Evolutionary conservation across 192 early-diverging fungal species (phyloP).

Genomic region (Powellomyces hirtus): DNA sequence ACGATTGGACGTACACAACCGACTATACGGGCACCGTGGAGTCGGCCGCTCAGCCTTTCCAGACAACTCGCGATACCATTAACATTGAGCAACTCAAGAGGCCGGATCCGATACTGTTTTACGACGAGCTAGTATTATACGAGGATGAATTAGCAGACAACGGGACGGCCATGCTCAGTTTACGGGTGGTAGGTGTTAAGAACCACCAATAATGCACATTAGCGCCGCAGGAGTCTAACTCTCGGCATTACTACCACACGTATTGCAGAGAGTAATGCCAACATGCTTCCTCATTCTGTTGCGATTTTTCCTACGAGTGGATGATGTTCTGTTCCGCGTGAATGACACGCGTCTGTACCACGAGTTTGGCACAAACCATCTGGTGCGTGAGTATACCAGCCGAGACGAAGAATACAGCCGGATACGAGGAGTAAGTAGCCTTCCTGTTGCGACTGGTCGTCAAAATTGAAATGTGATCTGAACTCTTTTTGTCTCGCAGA

Average conservation of each 20-base stretch:
- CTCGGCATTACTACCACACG: too few relatives aligned
- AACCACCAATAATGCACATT: too few relatives aligned
- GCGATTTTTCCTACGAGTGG: slow-evolving; percentile 90
- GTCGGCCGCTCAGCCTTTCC: not conserved
- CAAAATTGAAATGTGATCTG: not conserved
- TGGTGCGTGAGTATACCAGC: slow-evolving; percentile 71
- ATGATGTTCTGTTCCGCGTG: slow-evolving; percentile 88
- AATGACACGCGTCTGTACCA: slow-evolving; percentile 90
- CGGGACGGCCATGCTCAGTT: slow-evolving; percentile 76
- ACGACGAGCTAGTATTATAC: slow-evolving; percentile 89
- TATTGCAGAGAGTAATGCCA: slow-evolving; percentile 94
- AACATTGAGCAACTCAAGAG: slow-evolving; percentile 73
- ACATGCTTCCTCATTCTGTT: slow-evolving; percentile 82
- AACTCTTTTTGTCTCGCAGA: slow-evolving; percentile 21
- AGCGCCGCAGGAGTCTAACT: too few relatives aligned
- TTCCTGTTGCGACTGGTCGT: not conserved
- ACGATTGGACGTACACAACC: slow-evolving; percentile 97
- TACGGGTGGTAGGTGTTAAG: slow-evolving; percentile 71
- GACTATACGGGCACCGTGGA: slow-evolving; percentile 66
- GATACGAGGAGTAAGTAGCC: slow-evolving; percentile 45
- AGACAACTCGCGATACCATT: slow-evolving; percentile 46
- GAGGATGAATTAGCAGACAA: slow-evolving; percentile 98
- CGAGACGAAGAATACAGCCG: slow-evolving; percentile 62
- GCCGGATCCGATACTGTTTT: slow-evolving; percentile 88
- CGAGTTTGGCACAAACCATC: slow-evolving; percentile 64